Evolutionary conservation across 768 basidiomycete genomes (phyloP), one percentile per base, ranked within the genome.

Genomic region (Russula dissimulans): DNA sequence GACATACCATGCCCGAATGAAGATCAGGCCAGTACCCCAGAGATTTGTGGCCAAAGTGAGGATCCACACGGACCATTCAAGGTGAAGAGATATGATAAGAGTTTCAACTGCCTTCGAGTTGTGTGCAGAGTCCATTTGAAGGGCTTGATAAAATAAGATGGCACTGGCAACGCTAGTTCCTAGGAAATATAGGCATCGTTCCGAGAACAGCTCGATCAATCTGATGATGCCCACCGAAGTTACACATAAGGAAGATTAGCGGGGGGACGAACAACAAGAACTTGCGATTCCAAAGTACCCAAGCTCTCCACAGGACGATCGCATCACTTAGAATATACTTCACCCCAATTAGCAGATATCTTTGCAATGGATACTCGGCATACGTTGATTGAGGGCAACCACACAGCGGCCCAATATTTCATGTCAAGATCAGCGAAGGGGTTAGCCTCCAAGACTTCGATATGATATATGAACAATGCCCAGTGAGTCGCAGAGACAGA

Each of bases 251-350:
- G 38, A 15, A 46, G 12, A 53, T 29, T 29, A 59, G 10, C 0
- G 44, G 51, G n/a, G 51, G 36, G 9, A 52, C 9, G 36, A 59
- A 53, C 17, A 53, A 3, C 9, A 5, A 7, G 36, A 15, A 18
- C n/a, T 51, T 51, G 29, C 51, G 51, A 8, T 52, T 32, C 57
- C 57, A 59, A 26, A 59, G 17, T 17, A 53, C 39, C 59, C 59
- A 60, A 5, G 53, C 59, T 43, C 54, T 54, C 59, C 59, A 60
- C 29, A 60, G 9, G 15, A 60, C 59, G 32, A 60, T 56, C 11
- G n/a, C 54, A n/a, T 60, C 54, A 18, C 59, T 36, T 18, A 56
- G 41, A 26, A 59, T 22, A 3, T 29, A 53, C 57, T 59, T 44
- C n/a, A 41, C 39, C 7, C 9, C n/a, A n/a, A 14, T 12, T 26